Evolutionary conservation across 2,329 filamentous ascomycete species (phyloP).

Genomic region (Claviceps sp.): DNA sequence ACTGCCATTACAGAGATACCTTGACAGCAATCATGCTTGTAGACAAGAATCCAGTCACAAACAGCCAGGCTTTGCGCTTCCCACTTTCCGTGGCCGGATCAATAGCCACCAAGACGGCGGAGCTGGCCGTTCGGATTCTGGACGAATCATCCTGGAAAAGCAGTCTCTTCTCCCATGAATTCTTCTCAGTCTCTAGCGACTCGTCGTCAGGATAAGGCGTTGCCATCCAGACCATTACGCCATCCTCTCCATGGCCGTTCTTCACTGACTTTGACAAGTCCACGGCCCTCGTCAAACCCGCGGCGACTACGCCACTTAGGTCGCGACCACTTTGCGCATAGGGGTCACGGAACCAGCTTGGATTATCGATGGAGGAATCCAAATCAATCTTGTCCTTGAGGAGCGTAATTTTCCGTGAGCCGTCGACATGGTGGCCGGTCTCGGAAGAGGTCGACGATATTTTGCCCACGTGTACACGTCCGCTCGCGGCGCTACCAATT

Average conservation of each 20-base stretch:
- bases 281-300: constrained; percentile 29
- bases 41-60: constrained; percentile 42
- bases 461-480: constrained; percentile 30
- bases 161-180: constrained; percentile 29
- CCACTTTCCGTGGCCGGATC: constrained; percentile 30
- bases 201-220: constrained; percentile 2
- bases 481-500: constrained; percentile 29
- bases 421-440: constrained; percentile 3
- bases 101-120: constrained; percentile 38
- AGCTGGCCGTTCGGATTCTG: constrained; percentile 33
- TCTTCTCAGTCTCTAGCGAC: not conserved
- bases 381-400: constrained; percentile 29
- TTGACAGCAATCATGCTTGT: constrained; percentile 35
- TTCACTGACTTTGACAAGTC: constrained; percentile 21
- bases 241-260: constrained; percentile 24
- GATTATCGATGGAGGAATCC: constrained; percentile 40
- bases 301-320: constrained; percentile 39
- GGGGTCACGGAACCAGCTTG: constrained; percentile 42
- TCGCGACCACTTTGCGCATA: constrained; percentile 30
- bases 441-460: constrained; percentile 7
- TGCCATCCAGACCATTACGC: constrained; percentile 32
- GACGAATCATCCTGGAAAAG: constrained; percentile 45
- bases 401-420: constrained; percentile 8
- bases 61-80: constrained; percentile 40
- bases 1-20: constrained; percentile 28